Base-by-base conservation (phyloP, 75 land plant species). In the Adiantum capillusveneris region DNA sequence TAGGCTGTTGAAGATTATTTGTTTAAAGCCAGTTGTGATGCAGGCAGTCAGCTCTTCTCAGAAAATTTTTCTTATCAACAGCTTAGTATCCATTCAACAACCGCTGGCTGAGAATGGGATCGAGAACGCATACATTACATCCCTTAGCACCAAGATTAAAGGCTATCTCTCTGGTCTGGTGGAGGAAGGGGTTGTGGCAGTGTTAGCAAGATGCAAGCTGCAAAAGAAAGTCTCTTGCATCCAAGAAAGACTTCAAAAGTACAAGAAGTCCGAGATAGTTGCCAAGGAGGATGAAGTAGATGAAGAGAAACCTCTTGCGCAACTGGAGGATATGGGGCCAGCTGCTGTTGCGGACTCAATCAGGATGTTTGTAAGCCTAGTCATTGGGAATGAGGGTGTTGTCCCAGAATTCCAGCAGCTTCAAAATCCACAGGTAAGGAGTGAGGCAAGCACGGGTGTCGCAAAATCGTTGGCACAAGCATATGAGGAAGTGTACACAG, bases 381-480 rank as follows among this genome's bases (percentile, higher is more conserved):
- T 86, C 25, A 73, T 84, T 52, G 92, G 96, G 43, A 89, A 63
- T 64, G 96, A 86, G 60, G 89, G 79, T 25, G 73, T 83, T 6
- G 68, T 94, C 14, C 81, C 90, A 36, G 98, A 94, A 59, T 94
- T 90, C 74, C 85, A 89, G 78, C 88, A 65, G 52, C 57, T 94
- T 55, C 91, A 90, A 65, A 81, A 80, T 45, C 90, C 91, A 19
- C 71, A 62, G 51, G 62, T 94, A 44, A 77, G 98, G 1, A 77
- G 86, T 48, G 96, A 94, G 53, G 83, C 87, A 41, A 64, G 85
- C 65, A 27, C 65, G 18, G 61, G 82, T 55, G 67, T 93, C 11
- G 89, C 90, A 25, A 81, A 60, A 58, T 76, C 76, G 11, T 76
- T 94, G 18, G 81, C 85, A 12, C 81, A 83, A 22, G 79, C 80